Evolutionary conservation across 768 basidiomycete genomes (phyloP).

Genomic region (Phanerochaete carnosa): DNA sequence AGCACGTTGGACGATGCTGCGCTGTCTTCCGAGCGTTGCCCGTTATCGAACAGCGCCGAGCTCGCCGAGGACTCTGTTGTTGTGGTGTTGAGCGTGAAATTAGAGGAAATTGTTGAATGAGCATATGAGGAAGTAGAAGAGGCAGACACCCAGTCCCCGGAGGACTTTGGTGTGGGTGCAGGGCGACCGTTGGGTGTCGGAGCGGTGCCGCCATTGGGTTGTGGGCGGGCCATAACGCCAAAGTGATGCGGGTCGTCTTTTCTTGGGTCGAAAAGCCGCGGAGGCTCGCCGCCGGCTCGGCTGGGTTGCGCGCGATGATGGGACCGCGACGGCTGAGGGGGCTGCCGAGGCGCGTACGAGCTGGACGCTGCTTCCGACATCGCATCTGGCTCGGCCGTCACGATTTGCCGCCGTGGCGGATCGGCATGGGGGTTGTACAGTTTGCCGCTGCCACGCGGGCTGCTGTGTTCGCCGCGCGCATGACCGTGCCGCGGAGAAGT

Average conservation of each 20-base stretch:
- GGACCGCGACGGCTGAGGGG: slow-evolving; percentile 26
- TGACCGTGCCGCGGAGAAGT: slow-evolving; percentile 35
- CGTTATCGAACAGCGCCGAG: slow-evolving; percentile 65
- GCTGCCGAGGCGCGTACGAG: slow-evolving; percentile 42
- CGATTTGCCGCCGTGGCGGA: slow-evolving; percentile 51
- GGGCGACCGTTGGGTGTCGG: slow-evolving; percentile 31
- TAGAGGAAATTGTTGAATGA: slow-evolving; percentile 61
- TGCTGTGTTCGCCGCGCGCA: slow-evolving; percentile 21
- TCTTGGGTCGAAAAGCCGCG: slow-evolving; percentile 78
- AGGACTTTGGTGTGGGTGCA: slow-evolving; percentile 53
- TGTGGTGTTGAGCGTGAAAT: slow-evolving; percentile 68
- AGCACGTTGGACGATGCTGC: slow-evolving; percentile 58
- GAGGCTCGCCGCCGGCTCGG: slow-evolving; percentile 30
- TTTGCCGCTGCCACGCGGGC: slow-evolving; percentile 36
- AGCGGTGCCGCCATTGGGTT: slow-evolving; percentile 3
- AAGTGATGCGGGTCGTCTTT: slow-evolving; percentile 92
- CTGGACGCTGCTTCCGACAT: slow-evolving; percentile 56
- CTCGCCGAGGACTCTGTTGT: slow-evolving; percentile 77
- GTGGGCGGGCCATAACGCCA: slow-evolving; percentile 50
- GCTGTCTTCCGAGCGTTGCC: slow-evolving; percentile 39
- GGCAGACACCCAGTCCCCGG: slow-evolving; percentile 69
- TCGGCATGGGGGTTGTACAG: slow-evolving; percentile 76
- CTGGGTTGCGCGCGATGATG: slow-evolving; percentile 28
- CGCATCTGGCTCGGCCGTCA: slow-evolving; percentile 60
- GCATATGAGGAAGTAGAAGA: slow-evolving; percentile 76